Evolutionary conservation across 495 filamentous ascomycete genomes (phyloP).

Genomic region (Hyaloscypha bicolor): DNA sequence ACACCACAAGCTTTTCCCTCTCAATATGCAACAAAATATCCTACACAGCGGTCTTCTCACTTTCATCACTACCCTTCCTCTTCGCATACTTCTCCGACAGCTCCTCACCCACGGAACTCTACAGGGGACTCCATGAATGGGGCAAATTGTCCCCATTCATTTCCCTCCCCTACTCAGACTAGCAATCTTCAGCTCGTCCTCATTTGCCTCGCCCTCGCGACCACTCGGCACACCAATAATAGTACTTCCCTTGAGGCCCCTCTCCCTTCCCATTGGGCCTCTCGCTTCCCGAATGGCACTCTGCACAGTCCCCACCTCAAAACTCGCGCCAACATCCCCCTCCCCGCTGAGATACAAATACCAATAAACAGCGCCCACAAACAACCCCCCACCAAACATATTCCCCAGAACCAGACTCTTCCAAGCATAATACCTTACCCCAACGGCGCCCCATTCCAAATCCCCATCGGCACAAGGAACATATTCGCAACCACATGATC

Average conservation of each 20-base stretch:
- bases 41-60: not conserved
- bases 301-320: too few species aligned
- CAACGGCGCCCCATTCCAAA: constrained; percentile 2
- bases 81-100: not conserved
- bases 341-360: too few species aligned
- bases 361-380: not conserved
- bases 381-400: not conserved
- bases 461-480: constrained; percentile 1
- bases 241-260: too few species aligned
- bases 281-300: too few species aligned
- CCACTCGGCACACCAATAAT: not conserved
- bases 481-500: constrained; percentile 9
- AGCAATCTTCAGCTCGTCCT: not conserved
- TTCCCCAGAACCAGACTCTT: constrained; percentile 1
- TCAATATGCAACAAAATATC: not conserved
- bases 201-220: not conserved
- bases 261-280: too few species aligned
- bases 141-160: not conserved
- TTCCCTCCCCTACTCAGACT: not conserved
- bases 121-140: not conserved
- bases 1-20: not conserved
- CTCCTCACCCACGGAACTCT: not conserved
- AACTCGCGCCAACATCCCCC: too few species aligned
- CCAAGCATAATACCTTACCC: constrained; percentile 5
- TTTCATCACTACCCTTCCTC: not conserved